These are phyloP conservation scores for Penicillium fimorum DNA, from an alignment of 495 filamentous ascomycete species.

Conservation along the genomic window DNA sequence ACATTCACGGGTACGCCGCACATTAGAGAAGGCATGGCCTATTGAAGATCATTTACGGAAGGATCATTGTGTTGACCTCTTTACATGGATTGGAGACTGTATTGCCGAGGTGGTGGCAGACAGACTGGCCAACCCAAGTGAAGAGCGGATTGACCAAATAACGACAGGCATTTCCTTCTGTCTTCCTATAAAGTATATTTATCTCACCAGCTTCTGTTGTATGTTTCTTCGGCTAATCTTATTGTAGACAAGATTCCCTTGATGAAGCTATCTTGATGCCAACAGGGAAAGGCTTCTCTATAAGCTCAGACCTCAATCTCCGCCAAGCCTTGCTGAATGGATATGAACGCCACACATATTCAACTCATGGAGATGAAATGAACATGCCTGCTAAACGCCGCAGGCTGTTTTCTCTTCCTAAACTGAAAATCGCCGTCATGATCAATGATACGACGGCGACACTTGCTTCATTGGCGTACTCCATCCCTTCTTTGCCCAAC, in stretches of 20 bases:
- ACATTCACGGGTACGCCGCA: constrained; percentile 47
- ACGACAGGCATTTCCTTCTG: constrained; percentile 75
- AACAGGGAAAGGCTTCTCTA: constrained; percentile 79
- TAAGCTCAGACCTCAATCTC: constrained; percentile 65
- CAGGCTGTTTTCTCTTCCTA: constrained; percentile 51
- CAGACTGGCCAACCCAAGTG: constrained; percentile 33
- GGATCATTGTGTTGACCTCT: constrained; percentile 64
- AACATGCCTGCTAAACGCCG: constrained; percentile 29
- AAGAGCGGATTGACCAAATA: constrained; percentile 46
- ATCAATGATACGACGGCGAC: constrained; percentile 76
- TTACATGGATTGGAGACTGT: constrained; percentile 70
- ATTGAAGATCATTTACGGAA: constrained; percentile 71
- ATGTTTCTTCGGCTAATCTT: not conserved
- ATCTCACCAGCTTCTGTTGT: not conserved
- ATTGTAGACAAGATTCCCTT: constrained; percentile 61
- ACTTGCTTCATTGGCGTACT: constrained; percentile 67
- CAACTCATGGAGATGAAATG: constrained; percentile 23
- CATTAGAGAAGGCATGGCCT: constrained; percentile 67
- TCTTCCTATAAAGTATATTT: constrained; percentile 69
- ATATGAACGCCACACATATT: constrained; percentile 55
- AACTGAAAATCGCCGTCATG: constrained; percentile 64
- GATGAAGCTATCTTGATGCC: constrained; percentile 70
- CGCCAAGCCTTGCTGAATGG: constrained; percentile 60
- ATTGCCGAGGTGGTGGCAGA: constrained; percentile 65
- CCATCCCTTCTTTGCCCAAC: constrained; percentile 52